These are phyloP conservation scores for Pleurotus djamor DNA, from an alignment of 768 basidiomycete genomes.

Conservation along the genomic window DNA sequence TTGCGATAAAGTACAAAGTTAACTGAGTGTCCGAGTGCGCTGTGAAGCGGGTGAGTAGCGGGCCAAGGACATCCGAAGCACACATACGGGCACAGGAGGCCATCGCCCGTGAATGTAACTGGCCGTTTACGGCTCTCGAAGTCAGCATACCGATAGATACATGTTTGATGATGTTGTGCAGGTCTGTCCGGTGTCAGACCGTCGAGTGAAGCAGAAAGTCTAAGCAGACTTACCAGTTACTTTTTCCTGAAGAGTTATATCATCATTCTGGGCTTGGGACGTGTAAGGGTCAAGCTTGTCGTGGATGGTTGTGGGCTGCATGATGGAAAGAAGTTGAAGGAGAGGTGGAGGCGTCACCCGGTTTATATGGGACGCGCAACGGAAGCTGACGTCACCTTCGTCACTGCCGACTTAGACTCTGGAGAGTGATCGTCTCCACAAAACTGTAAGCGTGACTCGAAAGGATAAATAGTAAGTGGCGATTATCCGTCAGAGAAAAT, in stretches of 20 bases:
- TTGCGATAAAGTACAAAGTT: slow-evolving; percentile 68
- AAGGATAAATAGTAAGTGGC: neutral
- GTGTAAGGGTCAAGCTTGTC: slow-evolving; percentile 70
- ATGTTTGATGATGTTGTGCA: slow-evolving; percentile 61
- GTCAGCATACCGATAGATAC: slow-evolving; percentile 77
- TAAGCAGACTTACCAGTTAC: slow-evolving; percentile 47
- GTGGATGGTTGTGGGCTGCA: neutral
- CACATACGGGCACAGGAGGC: slow-evolving; percentile 61
- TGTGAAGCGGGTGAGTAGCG: slow-evolving; percentile 17
- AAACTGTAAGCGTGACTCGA: neutral
- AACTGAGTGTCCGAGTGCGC: slow-evolving; percentile 45
- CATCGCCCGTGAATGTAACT: slow-evolving; percentile 83
- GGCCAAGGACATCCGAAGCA: neutral
- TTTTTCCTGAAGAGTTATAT: slow-evolving; percentile 60
- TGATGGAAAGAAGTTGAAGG: neutral
- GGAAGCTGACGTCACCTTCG: neutral
- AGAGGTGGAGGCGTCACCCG: neutral
- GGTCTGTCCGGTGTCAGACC: slow-evolving; percentile 33
- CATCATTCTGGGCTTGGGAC: slow-evolving; percentile 56
- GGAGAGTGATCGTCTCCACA: neutral
- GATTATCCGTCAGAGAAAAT: neutral
- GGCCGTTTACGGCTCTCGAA: slow-evolving; percentile 63
- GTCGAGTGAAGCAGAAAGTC: neutral
- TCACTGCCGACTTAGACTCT: neutral
- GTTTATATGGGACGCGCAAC: neutral